Evolutionary conservation across 352 stramenopile genomes (phyloP).

Genomic region (Pythium sukuiense): DNA sequence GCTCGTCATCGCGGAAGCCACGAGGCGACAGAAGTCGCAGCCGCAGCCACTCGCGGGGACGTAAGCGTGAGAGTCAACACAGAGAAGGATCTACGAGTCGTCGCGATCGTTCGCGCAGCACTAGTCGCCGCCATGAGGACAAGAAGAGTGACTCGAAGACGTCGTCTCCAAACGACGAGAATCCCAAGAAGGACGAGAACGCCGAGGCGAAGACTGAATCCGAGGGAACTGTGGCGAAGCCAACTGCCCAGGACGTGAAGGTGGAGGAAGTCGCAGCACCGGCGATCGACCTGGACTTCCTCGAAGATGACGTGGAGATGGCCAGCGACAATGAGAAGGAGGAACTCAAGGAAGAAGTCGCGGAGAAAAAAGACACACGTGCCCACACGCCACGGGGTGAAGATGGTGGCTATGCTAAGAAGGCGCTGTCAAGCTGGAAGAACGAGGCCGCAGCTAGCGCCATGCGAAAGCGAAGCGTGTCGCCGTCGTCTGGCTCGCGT

Average conservation of each 20-base stretch:
- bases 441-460: conserved; percentile 22
- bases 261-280: conserved; percentile 74
- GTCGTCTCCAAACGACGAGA: conserved; percentile 23
- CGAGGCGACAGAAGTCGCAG: conserved; percentile 54
- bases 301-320: conserved; percentile 57
- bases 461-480: conserved; percentile 34
- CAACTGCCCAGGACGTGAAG: conserved; percentile 65
- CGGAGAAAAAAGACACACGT: conserved; percentile 37
- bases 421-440: conserved; percentile 35
- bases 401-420: conserved; percentile 29
- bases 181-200: conserved; percentile 34
- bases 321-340: conserved; percentile 42
- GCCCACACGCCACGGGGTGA: conserved; percentile 29
- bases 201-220: conserved; percentile 33
- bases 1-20: conserved; percentile 27
- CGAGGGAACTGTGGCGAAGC: conserved; percentile 21
- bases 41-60: conserved; percentile 44
- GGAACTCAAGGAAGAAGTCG: conserved; percentile 29
- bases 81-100: conserved; percentile 28
- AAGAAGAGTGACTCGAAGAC: conserved; percentile 32
- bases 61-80: conserved; percentile 34
- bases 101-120: conserved; percentile 44
- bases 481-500: conserved; percentile 24
- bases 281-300: conserved; percentile 84
- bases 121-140: conserved; percentile 35